A percentile compares a stretch with the other conserved stretches of the same genome.
Evolutionary conservation across 805 yeast species (phyloP).

Genomic region (Spathaspora gorwiae): DNA sequence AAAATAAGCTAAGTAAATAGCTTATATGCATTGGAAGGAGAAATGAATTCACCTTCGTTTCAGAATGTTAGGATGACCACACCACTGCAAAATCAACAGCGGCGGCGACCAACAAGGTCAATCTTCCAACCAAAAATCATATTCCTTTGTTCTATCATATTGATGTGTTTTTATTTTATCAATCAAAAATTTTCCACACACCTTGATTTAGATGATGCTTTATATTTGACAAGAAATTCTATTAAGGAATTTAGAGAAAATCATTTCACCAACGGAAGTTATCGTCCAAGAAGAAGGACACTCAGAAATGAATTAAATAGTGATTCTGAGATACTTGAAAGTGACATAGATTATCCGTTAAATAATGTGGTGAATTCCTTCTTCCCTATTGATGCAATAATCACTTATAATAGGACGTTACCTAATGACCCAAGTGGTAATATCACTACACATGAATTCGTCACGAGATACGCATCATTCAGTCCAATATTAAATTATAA

Average conservation of each 20-base stretch:
- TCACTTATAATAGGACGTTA: constrained; percentile 25
- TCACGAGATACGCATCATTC: constrained; percentile 40
- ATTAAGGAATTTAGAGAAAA: constrained; percentile 18
- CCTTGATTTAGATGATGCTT: constrained; percentile 20
- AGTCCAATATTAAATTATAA: constrained; percentile 28
- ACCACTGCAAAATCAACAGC: not conserved
- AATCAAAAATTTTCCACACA: constrained; percentile 2
- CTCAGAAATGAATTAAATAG: not conserved
- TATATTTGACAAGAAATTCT: constrained; percentile 21
- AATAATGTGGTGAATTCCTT: constrained; percentile 33
- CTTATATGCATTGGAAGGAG: too few species aligned
- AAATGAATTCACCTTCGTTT: too few species aligned
- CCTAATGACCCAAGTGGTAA: constrained; percentile 8
- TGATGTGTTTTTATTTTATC: constrained; percentile 7
- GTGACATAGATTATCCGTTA: constrained; percentile 28
- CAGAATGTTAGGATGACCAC: too few species aligned
- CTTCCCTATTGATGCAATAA: constrained; percentile 37
- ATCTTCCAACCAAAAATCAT: constrained; percentile 8
- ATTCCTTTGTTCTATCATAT: constrained; percentile 7
- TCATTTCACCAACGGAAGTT: constrained; percentile 5
- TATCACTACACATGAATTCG: constrained; percentile 14
- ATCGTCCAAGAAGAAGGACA: not conserved
- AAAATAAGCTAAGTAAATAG: too few species aligned
- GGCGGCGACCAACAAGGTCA: constrained; percentile 3
- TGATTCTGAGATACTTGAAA: constrained; percentile 1